Base-by-base conservation (phyloP, 208 protist species). In the Leishmania major region DNA sequence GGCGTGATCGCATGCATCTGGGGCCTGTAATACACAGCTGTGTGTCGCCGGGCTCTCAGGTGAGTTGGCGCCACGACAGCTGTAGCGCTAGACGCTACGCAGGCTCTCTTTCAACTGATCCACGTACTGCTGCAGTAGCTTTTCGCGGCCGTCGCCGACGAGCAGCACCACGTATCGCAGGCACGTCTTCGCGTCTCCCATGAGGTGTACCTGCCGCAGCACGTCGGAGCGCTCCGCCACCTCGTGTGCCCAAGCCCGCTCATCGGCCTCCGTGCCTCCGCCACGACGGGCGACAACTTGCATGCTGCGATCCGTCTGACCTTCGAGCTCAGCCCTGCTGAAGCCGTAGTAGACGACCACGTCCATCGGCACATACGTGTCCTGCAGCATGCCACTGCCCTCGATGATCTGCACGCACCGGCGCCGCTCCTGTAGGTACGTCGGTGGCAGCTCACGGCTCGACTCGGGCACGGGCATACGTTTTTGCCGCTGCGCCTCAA, bases 131-230 rank as follows among this genome's bases (percentile, higher is more conserved):
- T 93, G 90, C 64, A 97, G 87, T 31, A 89, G 82, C 51, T 73
- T 64, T 69, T 96, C 92, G 28, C 86, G 87, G 3, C 86, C 87
- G 40, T 92, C 86, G 19, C 88, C 86, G 49, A 97, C 87, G 31
- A 96, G 85, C 67, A 95, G 51, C 13, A 91, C 67, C 47, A 95
- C 77, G 60, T 95, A 95, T 25, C 91, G 92, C 81, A 97, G 75
- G 70, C 92, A 95, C 78, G 92, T 97, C 83, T 97, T 97, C 35
- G 88, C 92, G 40, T 95, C 92, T 0, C 91, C 90, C 69, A 97
- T 77, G n/a, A 93, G 64, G 37, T 87, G 91, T 53, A 96, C 79
- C 51, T 86, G 79, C 49, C 87, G 87, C 83, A 94, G 84, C 76
- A 95, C 85, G 43, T 90, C 87, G 69, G 80, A 77, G 2, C 90